phyloP scores from a whole-genome alignment of 2,329 filamentous ascomycete species.

The Karstenula rhodostoma region DNA sequence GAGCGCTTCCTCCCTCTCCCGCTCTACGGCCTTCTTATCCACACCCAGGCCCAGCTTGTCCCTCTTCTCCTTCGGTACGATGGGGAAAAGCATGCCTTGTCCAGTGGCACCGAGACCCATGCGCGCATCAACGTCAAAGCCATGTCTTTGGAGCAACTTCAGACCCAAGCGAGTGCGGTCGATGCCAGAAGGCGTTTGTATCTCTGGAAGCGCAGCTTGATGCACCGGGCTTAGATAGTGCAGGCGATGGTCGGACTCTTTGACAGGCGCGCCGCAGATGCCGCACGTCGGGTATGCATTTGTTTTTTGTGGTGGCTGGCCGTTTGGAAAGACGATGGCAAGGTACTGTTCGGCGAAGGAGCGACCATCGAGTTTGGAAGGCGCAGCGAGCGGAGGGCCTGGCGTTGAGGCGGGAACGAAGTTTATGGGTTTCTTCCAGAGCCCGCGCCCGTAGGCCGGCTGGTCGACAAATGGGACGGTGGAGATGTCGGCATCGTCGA shows the following conservation, averaged over 20 bases:
- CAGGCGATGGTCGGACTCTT: slow-evolving; percentile 53
- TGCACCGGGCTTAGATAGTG: slow-evolving; percentile 69
- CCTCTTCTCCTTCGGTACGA: slow-evolving; percentile 76
- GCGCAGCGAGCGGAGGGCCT: slow-evolving; percentile 23
- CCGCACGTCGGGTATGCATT: slow-evolving; percentile 37
- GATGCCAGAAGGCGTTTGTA: slow-evolving; percentile 75
- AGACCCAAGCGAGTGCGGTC: slow-evolving; percentile 76
- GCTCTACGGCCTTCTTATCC: slow-evolving; percentile 49
- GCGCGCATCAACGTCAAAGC: slow-evolving; percentile 78
- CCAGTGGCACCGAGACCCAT: slow-evolving; percentile 74
- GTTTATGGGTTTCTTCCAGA: slow-evolving; percentile 66
- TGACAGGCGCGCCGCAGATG: slow-evolving; percentile 49
- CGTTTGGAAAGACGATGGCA: slow-evolving; percentile 68
- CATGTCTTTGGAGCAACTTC: slow-evolving; percentile 69
- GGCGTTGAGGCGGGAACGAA: slow-evolving; percentile 63
- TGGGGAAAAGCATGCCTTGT: slow-evolving; percentile 75
- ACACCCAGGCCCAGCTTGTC: slow-evolving; percentile 78
- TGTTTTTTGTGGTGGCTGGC: slow-evolving; percentile 29
- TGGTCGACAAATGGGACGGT: slow-evolving; percentile 66
- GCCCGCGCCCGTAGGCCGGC: slow-evolving; percentile 66
- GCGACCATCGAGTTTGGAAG: slow-evolving; percentile 54
- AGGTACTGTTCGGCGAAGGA: slow-evolving; percentile 70
- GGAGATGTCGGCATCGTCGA: slow-evolving; percentile 62
- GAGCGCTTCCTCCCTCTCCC: slow-evolving; percentile 50
- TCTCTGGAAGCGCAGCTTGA: slow-evolving; percentile 73